Evolutionary conservation across 164 flowering plant genomes (phyloP), one percentile per base, ranked within the genome.

Genomic region (Amborella trichopoda): DNA sequence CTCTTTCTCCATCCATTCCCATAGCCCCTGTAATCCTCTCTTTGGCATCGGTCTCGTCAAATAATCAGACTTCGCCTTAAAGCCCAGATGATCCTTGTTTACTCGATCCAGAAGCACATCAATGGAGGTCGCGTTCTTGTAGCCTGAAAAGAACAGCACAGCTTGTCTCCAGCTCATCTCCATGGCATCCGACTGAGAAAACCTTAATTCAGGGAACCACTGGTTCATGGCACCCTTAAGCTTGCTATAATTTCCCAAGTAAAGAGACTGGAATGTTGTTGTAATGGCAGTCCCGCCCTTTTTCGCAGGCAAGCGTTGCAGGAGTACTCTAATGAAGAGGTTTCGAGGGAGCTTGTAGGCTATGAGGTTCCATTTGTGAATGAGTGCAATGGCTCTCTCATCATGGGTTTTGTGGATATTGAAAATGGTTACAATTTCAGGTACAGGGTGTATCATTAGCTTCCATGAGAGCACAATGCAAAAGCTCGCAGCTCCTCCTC

Each of bases 101-200:
- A 43, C 49, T 17, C 69, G 44, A 42, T 65, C 58, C 28, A 33
- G 48, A 48, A 65, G 44, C 18, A 44, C 34, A n/a, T 48, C 48
- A 17, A 49, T 13, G 1, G 62, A 20, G 40, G 58, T 56, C 5
- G 58, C 65, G 1, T 48, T 44, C 3, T 16, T 19, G 9, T 55
- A 34, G 3, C 44, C 51, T 0, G 61, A 48, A 52, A 65, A 65
- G 52, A 26, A 63, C 9, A 63, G 9, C 10, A 58, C 40, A 2
- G 67, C 58, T n/a, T 58, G 56, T 1, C 58, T 63, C 67, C 67
- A 58, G 48, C 55, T 53, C 67, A 58, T 58, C 30, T 63, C 59
- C 21, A 17, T 40, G 43, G 59, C 49, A 5, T 63, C 59, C 21
- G 26, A 50, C 23, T 38, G 48, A 2, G 13, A 1, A 5, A 63